These are phyloP conservation scores for Lactarius indigo DNA, from an alignment of 768 basidiomycete species.

Conservation along the genomic window DNA sequence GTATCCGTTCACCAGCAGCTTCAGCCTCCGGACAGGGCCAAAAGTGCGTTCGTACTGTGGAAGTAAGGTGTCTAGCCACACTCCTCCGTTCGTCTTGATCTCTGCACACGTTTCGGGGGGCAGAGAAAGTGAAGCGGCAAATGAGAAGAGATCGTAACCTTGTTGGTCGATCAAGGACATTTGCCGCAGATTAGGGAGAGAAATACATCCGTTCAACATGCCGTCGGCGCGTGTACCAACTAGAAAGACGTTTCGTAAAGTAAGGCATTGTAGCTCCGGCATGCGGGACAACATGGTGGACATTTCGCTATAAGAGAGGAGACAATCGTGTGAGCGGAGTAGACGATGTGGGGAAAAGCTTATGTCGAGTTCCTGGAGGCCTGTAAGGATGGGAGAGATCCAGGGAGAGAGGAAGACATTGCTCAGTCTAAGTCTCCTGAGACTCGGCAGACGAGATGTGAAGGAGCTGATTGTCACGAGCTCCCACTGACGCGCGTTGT, in stretches of 20 bases:
- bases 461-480: neutral
- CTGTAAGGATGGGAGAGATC: slow-evolving; percentile 1
- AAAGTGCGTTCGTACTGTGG: slow-evolving; percentile 3
- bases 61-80: neutral
- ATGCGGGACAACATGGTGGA: slow-evolving; percentile 1
- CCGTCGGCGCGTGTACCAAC: neutral
- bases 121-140: neutral
- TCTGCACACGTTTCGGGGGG: slow-evolving; percentile 4
- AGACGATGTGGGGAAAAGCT: neutral
- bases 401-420: slow-evolving; percentile 9
- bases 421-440: slow-evolving; percentile 1
- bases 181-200: neutral
- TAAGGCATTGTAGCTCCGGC: neutral
- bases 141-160: neutral
- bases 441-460: slow-evolving; percentile 4
- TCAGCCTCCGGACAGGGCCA: slow-evolving; percentile 13
- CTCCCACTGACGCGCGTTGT: slow-evolving; percentile 3
- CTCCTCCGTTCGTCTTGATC: neutral
- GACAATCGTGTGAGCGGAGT: neutral
- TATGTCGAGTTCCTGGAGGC: slow-evolving; percentile 8
- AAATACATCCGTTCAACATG: neutral
- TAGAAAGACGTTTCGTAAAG: slow-evolving; percentile 3
- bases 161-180: slow-evolving; percentile 4
- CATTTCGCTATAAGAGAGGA: neutral
- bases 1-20: neutral